Percentiles rank a stretch among this genome's conserved stretches.
phyloP scores from a whole-genome alignment of 2,329 filamentous ascomycete species.

The Aspergillaceae sp. region DNA sequence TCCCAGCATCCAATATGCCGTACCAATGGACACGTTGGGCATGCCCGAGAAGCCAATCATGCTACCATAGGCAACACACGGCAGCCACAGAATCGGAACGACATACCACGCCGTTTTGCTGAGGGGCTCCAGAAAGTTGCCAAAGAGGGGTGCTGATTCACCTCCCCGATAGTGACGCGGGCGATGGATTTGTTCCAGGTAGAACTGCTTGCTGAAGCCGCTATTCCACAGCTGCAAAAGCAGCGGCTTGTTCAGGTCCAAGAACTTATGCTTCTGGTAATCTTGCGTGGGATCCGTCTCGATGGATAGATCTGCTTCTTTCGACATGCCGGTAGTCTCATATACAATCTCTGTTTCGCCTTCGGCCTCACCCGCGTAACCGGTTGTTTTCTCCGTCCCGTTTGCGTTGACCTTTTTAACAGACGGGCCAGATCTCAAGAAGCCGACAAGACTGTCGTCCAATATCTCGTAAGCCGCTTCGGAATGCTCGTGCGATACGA shows the following conservation, averaged over 20 bases:
- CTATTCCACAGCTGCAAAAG: conserved; percentile 81
- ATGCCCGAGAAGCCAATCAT: conserved; percentile 57
- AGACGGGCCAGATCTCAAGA: conserved; percentile 56
- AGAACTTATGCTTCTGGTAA: conserved; percentile 85
- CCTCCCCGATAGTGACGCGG: conserved; percentile 94
- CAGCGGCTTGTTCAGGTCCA: conserved; percentile 78
- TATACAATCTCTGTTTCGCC: conserved; percentile 27
- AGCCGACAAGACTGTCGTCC: conserved; percentile 77
- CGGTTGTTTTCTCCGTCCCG: conserved; percentile 19
- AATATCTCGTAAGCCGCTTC: conserved; percentile 94
- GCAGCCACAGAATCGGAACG: conserved; percentile 75
- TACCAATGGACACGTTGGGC: conserved; percentile 39
- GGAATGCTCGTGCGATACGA: conserved; percentile 73
- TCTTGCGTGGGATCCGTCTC: conserved; percentile 71
- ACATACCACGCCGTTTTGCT: conserved; percentile 93
- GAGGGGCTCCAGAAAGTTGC: conserved; percentile 97
- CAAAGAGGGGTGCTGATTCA: conserved; percentile 84
- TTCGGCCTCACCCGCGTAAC: too few species aligned
- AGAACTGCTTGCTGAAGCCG: conserved; percentile 90
- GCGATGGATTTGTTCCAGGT: conserved; percentile 89
- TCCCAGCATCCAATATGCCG: conserved; percentile 60
- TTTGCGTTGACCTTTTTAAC: conserved; percentile 37
- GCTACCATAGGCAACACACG: conserved; percentile 66
- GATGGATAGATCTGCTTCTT: conserved; percentile 72
- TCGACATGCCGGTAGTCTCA: conserved; percentile 72